These are phyloP conservation scores for Argentina anserina DNA, from an alignment of 306 rosid genomes.

Conservation along the genomic window DNA sequence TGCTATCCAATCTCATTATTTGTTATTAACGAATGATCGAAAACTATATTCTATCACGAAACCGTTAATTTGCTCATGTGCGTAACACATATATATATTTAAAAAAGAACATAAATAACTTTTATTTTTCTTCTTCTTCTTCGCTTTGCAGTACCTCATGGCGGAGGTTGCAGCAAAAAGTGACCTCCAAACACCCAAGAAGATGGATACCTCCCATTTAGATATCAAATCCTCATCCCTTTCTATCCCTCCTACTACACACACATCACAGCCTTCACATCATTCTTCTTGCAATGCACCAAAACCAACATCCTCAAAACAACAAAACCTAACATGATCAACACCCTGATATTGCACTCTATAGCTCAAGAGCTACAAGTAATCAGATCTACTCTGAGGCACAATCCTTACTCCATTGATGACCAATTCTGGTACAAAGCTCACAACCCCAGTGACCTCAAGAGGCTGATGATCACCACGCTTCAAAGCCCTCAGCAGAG, in stretches of 20 bases:
- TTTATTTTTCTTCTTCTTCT: too few relatives aligned
- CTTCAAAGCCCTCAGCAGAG: slow-evolving; percentile 42
- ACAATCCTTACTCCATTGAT: slow-evolving; percentile 56
- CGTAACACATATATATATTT: too few relatives aligned
- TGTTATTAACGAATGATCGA: too few relatives aligned
- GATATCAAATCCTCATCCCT: too few relatives aligned
- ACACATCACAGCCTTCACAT: not conserved
- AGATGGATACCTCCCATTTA: too few relatives aligned
- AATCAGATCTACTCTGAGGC: slow-evolving; percentile 13
- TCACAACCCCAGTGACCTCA: slow-evolving; percentile 39
- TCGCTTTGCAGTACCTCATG: too few relatives aligned
- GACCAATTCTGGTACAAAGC: slow-evolving; percentile 30
- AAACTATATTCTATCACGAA: too few relatives aligned
- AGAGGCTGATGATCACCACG: slow-evolving; percentile 24
- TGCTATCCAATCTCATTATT: too few relatives aligned
- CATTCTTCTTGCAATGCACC: not conserved
- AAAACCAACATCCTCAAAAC: not conserved
- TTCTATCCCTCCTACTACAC: not conserved
- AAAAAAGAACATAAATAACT: too few relatives aligned
- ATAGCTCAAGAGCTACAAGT: not conserved
- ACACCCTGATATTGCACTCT: not conserved
- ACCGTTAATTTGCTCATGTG: too few relatives aligned
- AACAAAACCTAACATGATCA: not conserved
- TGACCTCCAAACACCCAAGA: too few relatives aligned
- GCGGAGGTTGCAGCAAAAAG: too few relatives aligned